phyloP scores from a whole-genome alignment of 345 rosid genomes.

The Salix purpurea region DNA sequence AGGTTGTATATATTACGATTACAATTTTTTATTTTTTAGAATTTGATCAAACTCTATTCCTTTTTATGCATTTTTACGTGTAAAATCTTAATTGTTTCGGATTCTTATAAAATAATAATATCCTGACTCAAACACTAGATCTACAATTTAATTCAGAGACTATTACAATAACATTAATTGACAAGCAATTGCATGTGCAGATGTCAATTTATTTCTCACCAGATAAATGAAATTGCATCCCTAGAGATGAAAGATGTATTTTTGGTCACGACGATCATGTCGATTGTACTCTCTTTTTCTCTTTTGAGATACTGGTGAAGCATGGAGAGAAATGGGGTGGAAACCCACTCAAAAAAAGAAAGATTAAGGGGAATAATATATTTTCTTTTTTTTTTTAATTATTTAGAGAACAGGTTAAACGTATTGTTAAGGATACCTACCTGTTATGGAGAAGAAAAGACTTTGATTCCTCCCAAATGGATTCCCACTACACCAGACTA shows the following conservation, averaged over 20 bases:
- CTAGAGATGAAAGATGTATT: neutral
- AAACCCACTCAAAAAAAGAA: neutral
- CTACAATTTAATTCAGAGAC: too few species aligned
- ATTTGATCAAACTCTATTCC: too few species aligned
- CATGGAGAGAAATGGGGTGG: neutral
- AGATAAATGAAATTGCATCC: neutral
- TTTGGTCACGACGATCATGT: neutral
- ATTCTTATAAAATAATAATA: too few species aligned
- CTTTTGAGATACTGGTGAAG: too few species aligned
- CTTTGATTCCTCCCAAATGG: constrained; percentile 22
- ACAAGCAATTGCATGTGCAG: too few species aligned
- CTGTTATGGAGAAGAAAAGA: neutral
- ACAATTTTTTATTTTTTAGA: too few species aligned
- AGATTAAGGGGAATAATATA: neutral
- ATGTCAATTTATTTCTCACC: too few species aligned
- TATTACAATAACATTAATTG: too few species aligned
- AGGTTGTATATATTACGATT: too few species aligned
- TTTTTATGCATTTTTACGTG: too few species aligned
- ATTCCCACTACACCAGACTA: constrained; percentile 35
- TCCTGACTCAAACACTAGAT: too few species aligned
- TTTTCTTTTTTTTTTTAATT: neutral
- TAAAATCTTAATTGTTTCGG: too few species aligned
- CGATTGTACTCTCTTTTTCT: neutral
- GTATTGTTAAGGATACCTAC: constrained; percentile 29
- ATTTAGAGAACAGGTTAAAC: neutral